phyloP scores from a whole-genome alignment of 345 rosid species.

The Aquilaria sinensis region DNA sequence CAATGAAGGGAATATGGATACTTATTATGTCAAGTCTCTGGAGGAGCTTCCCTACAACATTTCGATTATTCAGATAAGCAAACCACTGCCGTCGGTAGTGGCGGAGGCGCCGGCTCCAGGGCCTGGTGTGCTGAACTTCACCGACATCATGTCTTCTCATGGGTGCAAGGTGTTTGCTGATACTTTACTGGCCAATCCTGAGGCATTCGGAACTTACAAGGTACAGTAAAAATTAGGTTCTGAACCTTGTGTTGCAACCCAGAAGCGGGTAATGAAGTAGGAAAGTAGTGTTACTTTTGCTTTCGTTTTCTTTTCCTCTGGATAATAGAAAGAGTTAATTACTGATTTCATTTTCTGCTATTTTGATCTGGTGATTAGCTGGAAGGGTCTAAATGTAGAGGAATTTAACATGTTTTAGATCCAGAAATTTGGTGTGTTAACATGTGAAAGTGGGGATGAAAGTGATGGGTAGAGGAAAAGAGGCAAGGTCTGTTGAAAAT shows the following conservation, averaged over 20 bases:
- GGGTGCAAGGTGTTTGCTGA: slow-evolving; percentile 92
- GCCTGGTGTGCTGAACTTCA: slow-evolving; percentile 60
- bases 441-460: too few relatives aligned
- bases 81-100: slow-evolving; percentile 51
- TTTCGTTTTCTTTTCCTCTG: not conserved
- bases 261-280: not conserved
- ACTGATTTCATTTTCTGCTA: too few relatives aligned
- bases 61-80: slow-evolving; percentile 86
- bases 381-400: too few relatives aligned
- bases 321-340: too few relatives aligned
- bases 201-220: slow-evolving; percentile 59
- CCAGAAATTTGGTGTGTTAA: too few relatives aligned
- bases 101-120: slow-evolving; percentile 87
- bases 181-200: slow-evolving; percentile 48
- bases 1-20: slow-evolving; percentile 46
- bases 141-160: slow-evolving; percentile 78
- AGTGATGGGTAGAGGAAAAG: too few relatives aligned
- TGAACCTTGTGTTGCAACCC: too few relatives aligned
- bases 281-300: not conserved
- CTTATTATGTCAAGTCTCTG: slow-evolving; percentile 57
- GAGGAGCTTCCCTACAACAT: slow-evolving; percentile 86
- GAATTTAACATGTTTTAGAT: too few relatives aligned
- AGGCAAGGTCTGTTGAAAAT: too few relatives aligned
- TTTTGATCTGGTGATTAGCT: too few relatives aligned
- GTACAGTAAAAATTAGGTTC: slow-evolving; percentile 20